Evolutionary conservation across 2,329 filamentous ascomycete species (phyloP).

Genomic region (Ceratocystis colombiana): DNA sequence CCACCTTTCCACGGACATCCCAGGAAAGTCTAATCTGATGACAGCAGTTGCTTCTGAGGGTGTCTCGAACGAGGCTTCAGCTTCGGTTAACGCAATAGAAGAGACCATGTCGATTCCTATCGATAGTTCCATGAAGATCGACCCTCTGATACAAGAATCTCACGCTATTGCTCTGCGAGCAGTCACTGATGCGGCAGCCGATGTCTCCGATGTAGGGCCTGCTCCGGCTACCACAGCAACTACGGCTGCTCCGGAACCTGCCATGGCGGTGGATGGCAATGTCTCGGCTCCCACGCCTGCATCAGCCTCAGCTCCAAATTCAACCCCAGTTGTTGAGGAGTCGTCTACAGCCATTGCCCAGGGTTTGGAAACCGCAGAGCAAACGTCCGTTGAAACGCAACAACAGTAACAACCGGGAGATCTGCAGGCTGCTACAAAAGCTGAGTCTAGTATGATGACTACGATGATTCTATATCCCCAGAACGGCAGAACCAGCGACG

Average conservation of each 20-base stretch:
- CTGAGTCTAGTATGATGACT: background rate
- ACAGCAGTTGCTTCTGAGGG: background rate
- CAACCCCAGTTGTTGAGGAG: background rate
- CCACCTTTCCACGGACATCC: background rate
- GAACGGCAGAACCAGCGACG: background rate
- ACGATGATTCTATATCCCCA: background rate
- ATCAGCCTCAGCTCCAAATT: background rate
- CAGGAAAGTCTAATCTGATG: background rate
- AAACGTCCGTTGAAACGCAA: background rate
- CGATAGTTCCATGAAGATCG: constrained; percentile 13
- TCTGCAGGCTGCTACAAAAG: background rate
- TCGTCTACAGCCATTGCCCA: background rate
- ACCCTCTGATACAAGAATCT: background rate
- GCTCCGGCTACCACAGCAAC: background rate
- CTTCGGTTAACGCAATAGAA: constrained; percentile 6
- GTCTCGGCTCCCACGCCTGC: background rate
- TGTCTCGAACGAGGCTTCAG: background rate
- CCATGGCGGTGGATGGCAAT: background rate
- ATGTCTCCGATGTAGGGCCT: background rate
- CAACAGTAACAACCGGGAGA: background rate
- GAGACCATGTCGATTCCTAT: constrained; percentile 10
- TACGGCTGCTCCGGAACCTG: background rate
- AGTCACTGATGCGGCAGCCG: background rate
- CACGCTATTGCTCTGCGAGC: background rate
- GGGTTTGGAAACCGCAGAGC: background rate